Conservation (phyloP, 345 rosid species). For the Melaleuca alternifolia region DNA sequence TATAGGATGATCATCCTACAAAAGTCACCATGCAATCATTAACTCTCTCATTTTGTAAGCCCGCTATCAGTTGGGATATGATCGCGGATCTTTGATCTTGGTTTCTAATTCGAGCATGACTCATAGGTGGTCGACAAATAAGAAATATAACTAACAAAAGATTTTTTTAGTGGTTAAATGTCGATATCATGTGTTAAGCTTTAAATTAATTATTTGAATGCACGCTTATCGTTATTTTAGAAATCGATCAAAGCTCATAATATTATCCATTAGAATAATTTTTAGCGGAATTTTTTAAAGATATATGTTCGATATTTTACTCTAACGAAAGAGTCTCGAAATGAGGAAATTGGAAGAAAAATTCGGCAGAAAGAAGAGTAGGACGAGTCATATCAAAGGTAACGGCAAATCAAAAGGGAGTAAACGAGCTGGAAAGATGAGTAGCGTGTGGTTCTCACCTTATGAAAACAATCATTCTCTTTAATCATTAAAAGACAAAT, state of each 20-base stretch:
- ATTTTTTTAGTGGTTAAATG: not conserved
- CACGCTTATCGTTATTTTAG: not conserved
- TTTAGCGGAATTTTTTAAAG: not conserved
- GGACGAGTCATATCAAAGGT: not conserved
- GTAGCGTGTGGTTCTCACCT: not conserved
- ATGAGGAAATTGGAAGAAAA: not conserved
- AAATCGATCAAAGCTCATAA: not conserved
- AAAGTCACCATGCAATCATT: not conserved
- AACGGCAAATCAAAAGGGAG: not conserved
- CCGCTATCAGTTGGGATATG: not conserved
- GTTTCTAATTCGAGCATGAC: not conserved
- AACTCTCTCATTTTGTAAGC: not conserved
- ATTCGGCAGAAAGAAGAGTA: not conserved
- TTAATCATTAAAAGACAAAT: not conserved
- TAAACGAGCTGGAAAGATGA: not conserved
- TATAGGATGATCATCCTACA: not conserved
- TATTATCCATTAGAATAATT: not conserved
- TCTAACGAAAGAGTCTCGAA: not conserved
- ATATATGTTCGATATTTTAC: not conserved
- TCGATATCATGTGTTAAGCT: not conserved
- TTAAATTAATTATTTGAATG: not conserved
- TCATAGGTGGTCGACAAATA: not conserved
- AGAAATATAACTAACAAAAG: not conserved
- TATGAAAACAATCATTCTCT: not conserved
- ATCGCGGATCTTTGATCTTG: not conserved